Base-by-base conservation (phyloP, 129 eudicot genomes). In the Gnaphalium uliginosum region DNA sequence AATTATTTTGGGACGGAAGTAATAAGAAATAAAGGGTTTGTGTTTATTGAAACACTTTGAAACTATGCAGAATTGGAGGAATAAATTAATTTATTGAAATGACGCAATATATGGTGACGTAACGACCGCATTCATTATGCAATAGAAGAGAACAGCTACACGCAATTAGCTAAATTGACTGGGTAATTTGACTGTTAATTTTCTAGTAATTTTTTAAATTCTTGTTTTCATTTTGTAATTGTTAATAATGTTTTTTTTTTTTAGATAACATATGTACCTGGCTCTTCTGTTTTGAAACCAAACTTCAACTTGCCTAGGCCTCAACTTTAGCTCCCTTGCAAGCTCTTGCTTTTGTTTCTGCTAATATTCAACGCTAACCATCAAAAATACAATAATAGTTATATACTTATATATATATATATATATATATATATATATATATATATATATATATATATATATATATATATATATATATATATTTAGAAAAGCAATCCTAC, bases 241-340 rank as follows among this genome's bases (percentile, higher is more conserved):
- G 24, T 26, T 37, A 50, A 27, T 8, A 59, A 19, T 14, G 7
- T 58, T 23, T 22, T 21, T 35, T n/a, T n/a, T n/a, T n/a, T n/a
- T n/a, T n/a, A n/a, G n/a, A n/a, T n/a, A n/a, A 46, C 2, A 19
- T 51, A 3, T 6, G 18, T 78, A 93, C 98, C 98, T 93, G 48
- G 98, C 98, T 81, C 98, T 83, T 69, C 98, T 72, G 35, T 93
- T 93, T 69, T 93, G 98, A 70, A 93, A 93, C 98, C 98, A 93
- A 71, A 93, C 98, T 77, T 93, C 98, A 30, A 93, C 97, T 75
- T 93, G 97, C 4, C 98, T 76, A 4, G 98, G 93, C 84, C 98
- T 87, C 41, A 93, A 89, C 74, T 85, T 90, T 35, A 93, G 78
- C 69, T 86, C 89, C 79, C 92, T 75, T 5, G 98, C 97, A 77